phyloP scores from a whole-genome alignment of 129 eudicot species.

The Flaveria sonorensis region DNA sequence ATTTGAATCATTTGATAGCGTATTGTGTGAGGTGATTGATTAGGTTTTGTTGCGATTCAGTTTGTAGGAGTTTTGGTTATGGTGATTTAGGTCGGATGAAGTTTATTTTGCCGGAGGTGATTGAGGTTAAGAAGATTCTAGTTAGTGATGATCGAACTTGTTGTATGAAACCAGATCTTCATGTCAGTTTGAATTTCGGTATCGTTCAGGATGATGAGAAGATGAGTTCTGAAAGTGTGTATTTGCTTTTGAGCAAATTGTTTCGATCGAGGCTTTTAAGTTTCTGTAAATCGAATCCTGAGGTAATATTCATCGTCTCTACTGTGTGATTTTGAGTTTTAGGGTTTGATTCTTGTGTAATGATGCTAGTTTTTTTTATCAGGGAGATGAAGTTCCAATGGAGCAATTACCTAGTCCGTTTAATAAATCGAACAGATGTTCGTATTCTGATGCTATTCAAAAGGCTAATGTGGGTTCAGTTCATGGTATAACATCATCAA shows the following conservation, averaged over 20 bases:
- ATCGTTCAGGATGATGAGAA: constrained; percentile 43
- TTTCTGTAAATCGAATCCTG: constrained; percentile 56
- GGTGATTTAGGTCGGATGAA: constrained; percentile 81
- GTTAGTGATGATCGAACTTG: constrained; percentile 65
- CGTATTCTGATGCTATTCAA: constrained; percentile 1
- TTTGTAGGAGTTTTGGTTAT: constrained; percentile 67
- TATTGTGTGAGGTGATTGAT: not conserved
- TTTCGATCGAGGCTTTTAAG: constrained; percentile 60
- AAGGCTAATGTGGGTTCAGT: not conserved
- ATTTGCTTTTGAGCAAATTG: constrained; percentile 53
- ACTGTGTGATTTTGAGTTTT: not conserved
- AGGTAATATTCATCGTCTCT: constrained; percentile 46
- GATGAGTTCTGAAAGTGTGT: constrained; percentile 36
- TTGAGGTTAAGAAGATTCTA: constrained; percentile 64
- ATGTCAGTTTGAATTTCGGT: constrained; percentile 40
- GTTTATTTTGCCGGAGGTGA: constrained; percentile 73
- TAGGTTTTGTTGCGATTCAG: not conserved
- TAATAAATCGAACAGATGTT: constrained; percentile 23
- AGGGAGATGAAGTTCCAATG: constrained; percentile 77
- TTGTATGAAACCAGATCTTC: constrained; percentile 84
- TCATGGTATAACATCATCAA: not conserved
- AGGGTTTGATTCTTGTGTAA: not conserved
- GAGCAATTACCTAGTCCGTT: constrained; percentile 63
- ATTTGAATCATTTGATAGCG: not conserved
- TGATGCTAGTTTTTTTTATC: constrained; percentile 6